Evolutionary conservation across 2,329 filamentous ascomycete species (phyloP).

Genomic region (Pyrenophora graminea): DNA sequence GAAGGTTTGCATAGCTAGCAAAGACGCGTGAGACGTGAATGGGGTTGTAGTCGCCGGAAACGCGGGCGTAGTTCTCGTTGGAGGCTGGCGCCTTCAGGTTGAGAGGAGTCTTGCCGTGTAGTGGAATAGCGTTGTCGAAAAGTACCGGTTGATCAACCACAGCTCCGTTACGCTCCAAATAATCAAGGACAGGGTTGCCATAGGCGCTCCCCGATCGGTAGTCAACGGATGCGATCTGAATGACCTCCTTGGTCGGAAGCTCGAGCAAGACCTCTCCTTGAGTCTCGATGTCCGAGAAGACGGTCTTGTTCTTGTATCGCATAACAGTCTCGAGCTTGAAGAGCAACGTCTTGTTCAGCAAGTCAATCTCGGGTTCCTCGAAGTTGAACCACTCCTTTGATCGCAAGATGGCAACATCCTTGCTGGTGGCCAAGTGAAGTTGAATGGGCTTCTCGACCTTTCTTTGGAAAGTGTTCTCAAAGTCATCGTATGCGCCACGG

Average conservation of each 20-base stretch:
- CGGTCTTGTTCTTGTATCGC: constrained; percentile 90
- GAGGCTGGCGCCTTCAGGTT: constrained; percentile 88
- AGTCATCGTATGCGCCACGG: constrained; percentile 89
- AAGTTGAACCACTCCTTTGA: constrained; percentile 98
- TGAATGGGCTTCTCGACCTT: constrained; percentile 96
- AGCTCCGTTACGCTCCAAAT: constrained; percentile 86
- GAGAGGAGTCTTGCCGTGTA: constrained; percentile 88
- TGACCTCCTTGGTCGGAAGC: constrained; percentile 93
- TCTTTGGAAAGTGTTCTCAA: constrained; percentile 97
- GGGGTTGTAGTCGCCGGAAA: constrained; percentile 98
- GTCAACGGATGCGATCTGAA: constrained; percentile 95
- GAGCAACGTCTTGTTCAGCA: constrained; percentile 89
- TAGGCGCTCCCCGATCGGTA: constrained; percentile 91
- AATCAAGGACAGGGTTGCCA: constrained; percentile 96
- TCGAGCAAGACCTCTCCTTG: constrained; percentile 90
- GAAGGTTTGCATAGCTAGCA: constrained; percentile 90
- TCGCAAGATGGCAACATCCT: constrained; percentile 89
- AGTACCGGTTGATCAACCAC: constrained; percentile 94
- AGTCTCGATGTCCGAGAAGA: constrained; percentile 91
- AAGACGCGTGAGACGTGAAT: constrained; percentile 98
- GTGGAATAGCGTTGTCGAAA: constrained; percentile 95
- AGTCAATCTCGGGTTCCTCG: constrained; percentile 80
- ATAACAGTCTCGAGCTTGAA: constrained; percentile 94
- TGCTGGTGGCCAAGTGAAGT: constrained; percentile 80
- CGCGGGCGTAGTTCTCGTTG: constrained; percentile 96